phyloP scores from a whole-genome alignment of 208 protist genomes.

The Leishmania amazonensis region DNA sequence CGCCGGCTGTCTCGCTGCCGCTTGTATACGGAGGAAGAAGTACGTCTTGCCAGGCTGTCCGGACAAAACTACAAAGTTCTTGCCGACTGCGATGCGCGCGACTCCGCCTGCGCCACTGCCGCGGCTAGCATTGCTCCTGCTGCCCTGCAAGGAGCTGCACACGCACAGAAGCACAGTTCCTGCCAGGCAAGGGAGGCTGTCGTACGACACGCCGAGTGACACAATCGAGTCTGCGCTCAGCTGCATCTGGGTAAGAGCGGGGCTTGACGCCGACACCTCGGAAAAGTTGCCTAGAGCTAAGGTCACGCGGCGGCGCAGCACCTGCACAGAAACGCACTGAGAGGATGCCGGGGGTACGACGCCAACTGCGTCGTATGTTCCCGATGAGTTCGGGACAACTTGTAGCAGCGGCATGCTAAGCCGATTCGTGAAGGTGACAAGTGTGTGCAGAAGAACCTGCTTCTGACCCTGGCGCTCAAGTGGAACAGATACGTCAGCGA shows the following conservation, averaged over 20 bases:
- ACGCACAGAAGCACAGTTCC: constrained; percentile 56
- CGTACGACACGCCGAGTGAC: constrained; percentile 63
- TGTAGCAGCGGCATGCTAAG: constrained; percentile 46
- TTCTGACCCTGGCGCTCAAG: constrained; percentile 38
- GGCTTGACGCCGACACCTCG: not conserved
- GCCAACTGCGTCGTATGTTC: constrained; percentile 17
- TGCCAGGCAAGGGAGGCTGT: constrained; percentile 51
- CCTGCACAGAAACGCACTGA: constrained; percentile 16
- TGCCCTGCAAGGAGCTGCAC: constrained; percentile 13
- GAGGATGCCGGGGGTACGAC: constrained; percentile 1
- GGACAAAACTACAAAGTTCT: constrained; percentile 31
- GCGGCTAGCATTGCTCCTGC: not conserved
- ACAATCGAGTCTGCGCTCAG: constrained; percentile 8
- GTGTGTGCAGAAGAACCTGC: constrained; percentile 46
- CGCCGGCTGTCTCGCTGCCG: constrained; percentile 15
- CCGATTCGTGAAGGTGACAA: constrained; percentile 53
- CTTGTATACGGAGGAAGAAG: constrained; percentile 50
- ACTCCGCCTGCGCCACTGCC: not conserved
- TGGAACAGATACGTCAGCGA: constrained; percentile 53
- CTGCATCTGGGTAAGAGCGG: not conserved
- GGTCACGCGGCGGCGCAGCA: constrained; percentile 21
- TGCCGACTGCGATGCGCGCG: constrained; percentile 32
- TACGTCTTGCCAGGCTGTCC: constrained; percentile 31
- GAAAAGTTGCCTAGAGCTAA: constrained; percentile 4
- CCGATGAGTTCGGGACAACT: constrained; percentile 6